Evolutionary conservation across 176 grass and related monocot genomes (phyloP), one percentile per base, ranked within the genome.

Genomic region (Rhynchospora tenuis): DNA sequence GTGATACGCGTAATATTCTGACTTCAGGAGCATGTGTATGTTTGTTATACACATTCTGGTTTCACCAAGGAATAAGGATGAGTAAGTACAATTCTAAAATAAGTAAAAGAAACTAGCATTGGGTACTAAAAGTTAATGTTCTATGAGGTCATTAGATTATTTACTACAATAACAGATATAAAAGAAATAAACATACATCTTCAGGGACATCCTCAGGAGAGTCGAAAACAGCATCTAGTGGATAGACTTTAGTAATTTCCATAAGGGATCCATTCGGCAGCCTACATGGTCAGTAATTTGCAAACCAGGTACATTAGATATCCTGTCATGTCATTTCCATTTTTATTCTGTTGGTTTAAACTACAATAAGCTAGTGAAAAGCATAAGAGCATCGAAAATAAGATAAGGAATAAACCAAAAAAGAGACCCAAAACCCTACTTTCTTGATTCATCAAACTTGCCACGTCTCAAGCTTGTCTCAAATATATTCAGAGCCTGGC

Each of bases 221-320:
- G 86, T 98, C 96, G 45, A 84, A 98, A 74, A 98, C 89, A 50
- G 92, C 93, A 95, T 98, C 96, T 22, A 98, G 83, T 83, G 96
- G 89, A 86, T 98, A 98, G 4, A 98, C 89, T 83, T 98, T 98
- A 64, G 79, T 70, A 72, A 98, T 95, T 74, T 98, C 88, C 96
- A 98, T 98, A 81, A 98, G 89, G 28, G 96, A 91, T 70, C 92
- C 96, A 91, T 98, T 89, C 83, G 93, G 87, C 73, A 98, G 86
- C 82, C 93, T 94, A 80, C 8, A 62, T 84, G 1, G 58, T 80
- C 81, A 75, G 56, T 11, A 83, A 38, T 59, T 44, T 86, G 66
- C 46, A 75, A 68, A 70, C 52, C 16, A 65, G 11, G 13, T 59
- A 46, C 20, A 45, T 17, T 57, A 57, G 52, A 64, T 51, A 80